Evolutionary conservation across 345 rosid species (phyloP).

Genomic region (Eucalyptus marginata): DNA sequence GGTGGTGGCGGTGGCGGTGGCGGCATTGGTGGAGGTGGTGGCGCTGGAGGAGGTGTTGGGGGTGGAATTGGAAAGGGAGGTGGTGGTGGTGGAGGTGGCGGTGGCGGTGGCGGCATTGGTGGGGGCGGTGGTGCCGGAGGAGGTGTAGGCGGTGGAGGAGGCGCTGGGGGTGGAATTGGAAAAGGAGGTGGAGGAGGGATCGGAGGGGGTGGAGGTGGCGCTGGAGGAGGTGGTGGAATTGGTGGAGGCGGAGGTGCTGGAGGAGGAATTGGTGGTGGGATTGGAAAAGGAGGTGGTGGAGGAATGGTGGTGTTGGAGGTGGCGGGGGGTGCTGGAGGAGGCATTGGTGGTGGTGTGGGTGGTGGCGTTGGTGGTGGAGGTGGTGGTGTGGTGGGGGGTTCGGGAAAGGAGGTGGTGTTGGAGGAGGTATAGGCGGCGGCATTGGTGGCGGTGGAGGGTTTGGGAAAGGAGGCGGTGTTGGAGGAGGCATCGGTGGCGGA

Average conservation of each 20-base stretch:
- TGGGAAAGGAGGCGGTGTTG: neutral
- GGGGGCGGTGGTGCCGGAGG: neutral
- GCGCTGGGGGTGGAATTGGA: neutral
- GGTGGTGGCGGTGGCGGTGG: neutral
- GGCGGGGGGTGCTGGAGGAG: neutral
- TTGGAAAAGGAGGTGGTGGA: neutral
- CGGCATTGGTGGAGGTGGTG: neutral
- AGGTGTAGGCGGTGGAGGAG: neutral
- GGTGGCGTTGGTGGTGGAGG: neutral
- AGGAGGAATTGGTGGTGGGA: neutral
- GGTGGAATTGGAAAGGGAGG: neutral
- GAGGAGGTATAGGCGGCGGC: neutral
- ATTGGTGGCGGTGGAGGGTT: neutral
- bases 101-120: neutral
- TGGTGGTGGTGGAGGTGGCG: neutral
- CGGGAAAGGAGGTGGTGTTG: neutral
- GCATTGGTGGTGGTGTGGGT: neutral
- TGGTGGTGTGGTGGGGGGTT: neutral
- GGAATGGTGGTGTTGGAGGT: neutral
- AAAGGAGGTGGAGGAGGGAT: neutral
- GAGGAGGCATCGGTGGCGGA: neutral
- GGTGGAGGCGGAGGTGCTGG: neutral
- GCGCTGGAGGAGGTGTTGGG: neutral
- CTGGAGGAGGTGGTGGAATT: neutral
- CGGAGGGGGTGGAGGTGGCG: neutral